These are phyloP conservation scores for Sugiyamaella floridensis DNA, from an alignment of 805 yeast species.

Conservation along the genomic window DNA sequence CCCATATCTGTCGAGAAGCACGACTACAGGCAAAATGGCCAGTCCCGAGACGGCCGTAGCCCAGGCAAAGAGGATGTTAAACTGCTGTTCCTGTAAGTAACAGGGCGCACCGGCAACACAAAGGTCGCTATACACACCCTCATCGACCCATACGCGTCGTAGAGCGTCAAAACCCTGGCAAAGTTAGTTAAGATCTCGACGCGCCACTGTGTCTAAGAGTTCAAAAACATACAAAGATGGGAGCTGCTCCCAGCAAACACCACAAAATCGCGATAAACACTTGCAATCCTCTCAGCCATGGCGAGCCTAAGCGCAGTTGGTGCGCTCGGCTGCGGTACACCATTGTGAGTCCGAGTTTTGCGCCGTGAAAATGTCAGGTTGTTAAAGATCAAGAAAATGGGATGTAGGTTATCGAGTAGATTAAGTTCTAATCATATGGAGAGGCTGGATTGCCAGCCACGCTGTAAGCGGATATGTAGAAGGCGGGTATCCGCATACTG, in stretches of 20 bases:
- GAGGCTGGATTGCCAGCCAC: background rate
- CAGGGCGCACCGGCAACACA: conserved; percentile 39
- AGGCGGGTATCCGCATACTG: no score
- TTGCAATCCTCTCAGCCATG: conserved; percentile 33
- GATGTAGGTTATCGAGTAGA: background rate
- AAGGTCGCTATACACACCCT: conserved; percentile 63
- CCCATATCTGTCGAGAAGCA: conserved; percentile 69
- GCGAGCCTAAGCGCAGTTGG: background rate
- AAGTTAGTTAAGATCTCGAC: background rate
- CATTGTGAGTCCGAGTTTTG: background rate
- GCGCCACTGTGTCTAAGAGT: background rate
- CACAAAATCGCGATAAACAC: conserved; percentile 68
- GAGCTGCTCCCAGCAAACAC: conserved; percentile 91
- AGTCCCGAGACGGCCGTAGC: conserved; percentile 85
- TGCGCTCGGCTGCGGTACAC: background rate
- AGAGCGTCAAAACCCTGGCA: conserved; percentile 85
- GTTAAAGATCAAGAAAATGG: background rate
- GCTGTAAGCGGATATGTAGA: background rate
- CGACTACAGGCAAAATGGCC: conserved; percentile 76
- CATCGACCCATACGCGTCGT: conserved; percentile 70
- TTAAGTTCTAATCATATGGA: background rate
- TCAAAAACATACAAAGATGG: conserved; percentile 40
- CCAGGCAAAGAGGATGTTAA: conserved; percentile 75
- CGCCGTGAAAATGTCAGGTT: background rate
- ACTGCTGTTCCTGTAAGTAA: conserved; percentile 61